Base-by-base conservation (phyloP, 2,329 filamentous ascomycete genomes). In the Aureobasidium sp. region DNA sequence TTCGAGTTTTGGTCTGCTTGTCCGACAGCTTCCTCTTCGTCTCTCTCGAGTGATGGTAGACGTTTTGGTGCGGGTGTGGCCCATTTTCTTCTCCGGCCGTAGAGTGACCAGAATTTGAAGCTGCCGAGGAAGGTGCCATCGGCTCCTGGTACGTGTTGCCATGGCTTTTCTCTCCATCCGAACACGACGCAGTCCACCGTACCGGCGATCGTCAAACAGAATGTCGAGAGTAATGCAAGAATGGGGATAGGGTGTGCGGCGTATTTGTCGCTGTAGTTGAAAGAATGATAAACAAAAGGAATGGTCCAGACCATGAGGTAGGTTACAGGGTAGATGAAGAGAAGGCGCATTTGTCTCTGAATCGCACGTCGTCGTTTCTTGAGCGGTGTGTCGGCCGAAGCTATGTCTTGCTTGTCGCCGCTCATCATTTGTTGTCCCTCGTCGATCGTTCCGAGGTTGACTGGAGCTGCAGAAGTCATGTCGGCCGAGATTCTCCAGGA, bases 261-360 rank as follows among this genome's bases (percentile, higher is more conserved):
- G 60, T 76, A 82, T 55, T 74, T 68, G 53, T 85, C 76, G 64
- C 78, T 77, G 72, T 85, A 88, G 59, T 79, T 79, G 54, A 85
- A 73, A 54, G 85, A 78, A 70, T 91, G 86, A 2, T 79, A 78
- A 2, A 86, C 75, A 67, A 91, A 89, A 0, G 89, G 89, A 8
- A 89, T 74, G 3, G 88, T 74, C 89, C 89, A 93, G 66, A 90
- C 83, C 5, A 83, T 72, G 25, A 89, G 78, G 72, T 93, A 92
- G 4, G 88, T 81, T 21, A 87, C 70, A 0, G 89, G 89, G 71
- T 93, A 93, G 51, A 91, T 84, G 73, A 92, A 90, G 21, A 91
- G 78, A 34, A 88, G 81, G 36, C 86, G 82, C 2, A 91, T 79
- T 68, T 91, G 88, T 10, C 85, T 82, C 47, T 82, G 81, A 62